Evolutionary conservation across 2,329 filamentous ascomycete species (phyloP), one percentile per base, ranked within the genome.

Genomic region (Colletotrichum sp.): DNA sequence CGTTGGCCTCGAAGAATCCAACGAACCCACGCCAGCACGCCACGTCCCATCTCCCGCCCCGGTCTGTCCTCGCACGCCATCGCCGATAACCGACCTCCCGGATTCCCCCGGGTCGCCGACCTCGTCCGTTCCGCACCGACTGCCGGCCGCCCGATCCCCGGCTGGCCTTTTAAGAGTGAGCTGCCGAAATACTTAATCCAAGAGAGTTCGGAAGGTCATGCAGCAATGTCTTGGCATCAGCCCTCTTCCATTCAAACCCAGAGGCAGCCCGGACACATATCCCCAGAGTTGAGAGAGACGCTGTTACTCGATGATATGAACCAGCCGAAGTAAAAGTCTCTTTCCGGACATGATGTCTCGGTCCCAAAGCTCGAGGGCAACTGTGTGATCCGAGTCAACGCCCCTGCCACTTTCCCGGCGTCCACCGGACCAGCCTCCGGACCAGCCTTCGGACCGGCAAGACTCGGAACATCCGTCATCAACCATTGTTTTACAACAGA

Each of bases 51-150:
- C 24, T 28, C 52, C 48, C 15, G 65, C 26, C 67, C 73, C 69
- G 32, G 69, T 68, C 52, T 60, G 34, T 30, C 65, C 43, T 67
- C 38, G 70, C 73, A 76, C 73, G 73, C 73, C 73, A 76, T 76
- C 73, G 70, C 73, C 73, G 73, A 76, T 65, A 76, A 73, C 73
- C 73, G 73, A 34, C 48, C 18, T 32, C 48, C 73, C 70, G 43
- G 34, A n/a, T 10, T 13, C n/a, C 21, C 21, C n/a, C 15, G 6
- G 6, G 15, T 52, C 34, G 26, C 65, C 70, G 70, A 69, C 28
- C 38, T 68, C 58, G 8, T 61, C 73, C 70, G 62, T 76, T 28
- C 70, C 56, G 56, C 64, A 24, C 73, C 73, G 73, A 76, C 70
- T 76, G 73, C 73, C 73, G 73, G 43, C 64, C 36, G 70, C 70